A percentile compares a stretch with the other conserved stretches of the same genome.
Conservation (phyloP, 2,329 filamentous ascomycete species). For the Pseudomassariella vexata region DNA sequence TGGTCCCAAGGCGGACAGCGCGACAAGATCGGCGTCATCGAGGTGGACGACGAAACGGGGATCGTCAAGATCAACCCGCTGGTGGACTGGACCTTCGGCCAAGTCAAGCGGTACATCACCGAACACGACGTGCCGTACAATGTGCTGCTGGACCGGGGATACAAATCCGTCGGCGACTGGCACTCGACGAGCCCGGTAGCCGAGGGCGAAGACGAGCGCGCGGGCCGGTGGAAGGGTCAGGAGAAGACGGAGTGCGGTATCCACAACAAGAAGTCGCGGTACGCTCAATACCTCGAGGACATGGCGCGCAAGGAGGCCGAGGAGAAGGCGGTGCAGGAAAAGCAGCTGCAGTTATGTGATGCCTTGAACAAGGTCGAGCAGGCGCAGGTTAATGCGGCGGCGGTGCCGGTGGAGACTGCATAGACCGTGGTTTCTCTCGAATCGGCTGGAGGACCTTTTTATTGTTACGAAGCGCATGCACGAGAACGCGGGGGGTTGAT, state of each 20-base stretch:
- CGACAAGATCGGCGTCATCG: slow-evolving; percentile 83
- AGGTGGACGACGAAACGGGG: slow-evolving; percentile 80
- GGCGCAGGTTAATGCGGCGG: slow-evolving; percentile 5
- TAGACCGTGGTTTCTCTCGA: slow-evolving; percentile 2
- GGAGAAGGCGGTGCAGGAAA: slow-evolving; percentile 51
- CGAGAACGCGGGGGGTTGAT: no score
- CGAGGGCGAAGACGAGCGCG: slow-evolving; percentile 90
- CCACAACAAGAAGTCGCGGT: slow-evolving; percentile 94
- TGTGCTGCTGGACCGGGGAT: slow-evolving; percentile 81
- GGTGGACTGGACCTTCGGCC: slow-evolving; percentile 86
- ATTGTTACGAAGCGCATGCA: no score
- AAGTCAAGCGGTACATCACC: slow-evolving; percentile 83
- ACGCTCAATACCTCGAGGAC: slow-evolving; percentile 75
- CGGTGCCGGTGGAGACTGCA: neutral
- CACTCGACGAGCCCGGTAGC: slow-evolving; percentile 89
- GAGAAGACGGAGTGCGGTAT: slow-evolving; percentile 97
- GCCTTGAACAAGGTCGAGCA: slow-evolving; percentile 16
- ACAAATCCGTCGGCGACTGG: slow-evolving; percentile 98
- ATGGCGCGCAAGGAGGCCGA: slow-evolving; percentile 64
- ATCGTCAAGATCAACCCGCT: slow-evolving; percentile 97
- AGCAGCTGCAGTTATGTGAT: slow-evolving; percentile 14
- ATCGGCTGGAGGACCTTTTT: no score
- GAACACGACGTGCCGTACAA: slow-evolving; percentile 92
- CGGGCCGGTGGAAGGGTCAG: slow-evolving; percentile 94
- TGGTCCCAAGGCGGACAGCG: slow-evolving; percentile 91